Base-by-base conservation (phyloP, 345 rosid genomes). In the Psidium friedrichsthalianum region DNA sequence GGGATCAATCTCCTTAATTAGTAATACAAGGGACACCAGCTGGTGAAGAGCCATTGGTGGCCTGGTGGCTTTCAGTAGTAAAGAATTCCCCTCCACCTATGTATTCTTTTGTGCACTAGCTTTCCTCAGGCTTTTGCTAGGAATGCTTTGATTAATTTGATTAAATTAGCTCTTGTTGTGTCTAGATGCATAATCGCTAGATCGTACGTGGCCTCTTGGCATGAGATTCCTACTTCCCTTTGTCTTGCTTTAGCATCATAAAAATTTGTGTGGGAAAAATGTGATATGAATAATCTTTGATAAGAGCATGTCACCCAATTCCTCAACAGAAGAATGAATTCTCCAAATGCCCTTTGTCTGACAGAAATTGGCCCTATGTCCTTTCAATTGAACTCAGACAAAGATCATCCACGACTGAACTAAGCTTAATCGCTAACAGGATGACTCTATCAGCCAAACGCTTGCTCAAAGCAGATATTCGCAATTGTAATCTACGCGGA, bases 31-130 rank as follows among this genome's bases (percentile, higher is more conserved):
- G 44, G 44, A 16, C 44, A 51, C 20, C 84, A 53, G 55, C n/a
- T 82, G 84, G n/a, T 44, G 44, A 85, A 88, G 59, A 82, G 88
- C 84, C 86, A 88, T 90, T 90, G 86, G 87, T 85, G 85, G 88
- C 44, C 83, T 87, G 82, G 88, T 87, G 90, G 90, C 88, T 86
- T 83, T 59, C 86, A 84, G 88, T 86, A 58, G 76, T 64, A 61
- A 25, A 51, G 32, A 82, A 84, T 42, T 82, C 59, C 84, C 47
- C 57, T 81, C 84, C 53, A 69, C 80, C 80, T 69, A 69, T 8
- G 80, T 32, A 69, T 69, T 69, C 47, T 69, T 69, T 69, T 69
- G 80, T 69, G 25, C 80, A 36, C 47, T 36, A 69, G 47, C 80
- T 69, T 69, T 69, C 22, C 25, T 69, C 80, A 8, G 24, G 80